Evolutionary conservation across 202 grass and related monocot species (phyloP), one percentile per base, ranked within the genome.

Genomic region (Elaeis oleifera): DNA sequence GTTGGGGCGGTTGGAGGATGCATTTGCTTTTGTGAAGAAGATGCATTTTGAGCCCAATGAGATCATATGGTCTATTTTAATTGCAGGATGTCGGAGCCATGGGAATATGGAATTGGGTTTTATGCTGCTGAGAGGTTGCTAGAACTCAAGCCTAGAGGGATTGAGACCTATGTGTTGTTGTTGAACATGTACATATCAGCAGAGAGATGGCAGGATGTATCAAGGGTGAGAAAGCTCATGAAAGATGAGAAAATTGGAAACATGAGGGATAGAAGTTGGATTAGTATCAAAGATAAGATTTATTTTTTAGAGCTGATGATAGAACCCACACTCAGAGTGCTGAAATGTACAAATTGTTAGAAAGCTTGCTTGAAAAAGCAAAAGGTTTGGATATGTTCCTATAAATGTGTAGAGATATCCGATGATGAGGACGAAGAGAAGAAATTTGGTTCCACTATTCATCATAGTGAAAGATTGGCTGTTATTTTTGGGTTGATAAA

Each of bases 391-490:
- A 7, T 86, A 89, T 58, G 82, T 81, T 61, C 85, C 19, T 95
- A 95, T 63, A 81, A 86, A 64, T 80, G 64, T 56, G 69, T 52
- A 15, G 79, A 95, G 20, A 32, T 78, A 49, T 78, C 63, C 58
- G 85, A 81, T 1, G 68, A 58, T 13, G 80, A 86, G 54, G 85
- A 89, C 4, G 71, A 84, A 0, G 74, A 76, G 48, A 89, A 74
- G 29, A 36, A 56, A 32, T 18, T 56, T 21, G 78, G 66, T 69
- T 76, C 78, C 36, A 32, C 76, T 60, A 76, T 50, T 55, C 79
- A 95, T 71, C 90, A 95, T 53, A 95, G 90, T 23, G 90, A 95
- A 76, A 84, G 80, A 65, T 68, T 95, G 69, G 90, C 90, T n/a
- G 74, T 95, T 79, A 82, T 71, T 5, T 69, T 90, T 54, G 85